Conservation (phyloP, 108 stramenopile species). For the Pseudonitzschia multistriata region DNA sequence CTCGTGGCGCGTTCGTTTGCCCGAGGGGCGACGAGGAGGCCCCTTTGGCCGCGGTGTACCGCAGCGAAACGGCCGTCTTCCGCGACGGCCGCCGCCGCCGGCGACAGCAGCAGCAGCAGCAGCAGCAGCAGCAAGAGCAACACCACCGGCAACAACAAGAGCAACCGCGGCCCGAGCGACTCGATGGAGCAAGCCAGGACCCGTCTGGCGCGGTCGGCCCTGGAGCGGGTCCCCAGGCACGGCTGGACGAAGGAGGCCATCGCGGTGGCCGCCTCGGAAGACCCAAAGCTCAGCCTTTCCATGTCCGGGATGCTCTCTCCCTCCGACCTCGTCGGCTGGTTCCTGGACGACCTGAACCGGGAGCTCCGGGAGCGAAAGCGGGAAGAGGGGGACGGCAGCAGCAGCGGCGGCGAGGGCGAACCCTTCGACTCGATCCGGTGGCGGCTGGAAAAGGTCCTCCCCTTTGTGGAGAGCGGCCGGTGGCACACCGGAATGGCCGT, state of each 20-base stretch:
- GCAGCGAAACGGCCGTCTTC: neutral
- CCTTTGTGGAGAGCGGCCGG: constrained; percentile 34
- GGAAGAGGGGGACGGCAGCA: constrained; percentile 3
- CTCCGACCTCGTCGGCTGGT: constrained; percentile 66
- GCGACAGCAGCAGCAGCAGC: neutral
- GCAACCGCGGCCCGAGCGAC: too few species aligned
- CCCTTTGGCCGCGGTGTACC: neutral
- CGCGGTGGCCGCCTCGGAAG: constrained; percentile 51
- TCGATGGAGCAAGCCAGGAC: constrained; percentile 20
- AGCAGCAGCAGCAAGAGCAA: neutral
- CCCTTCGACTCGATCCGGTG: constrained; percentile 25
- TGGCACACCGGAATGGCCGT: constrained; percentile 89
- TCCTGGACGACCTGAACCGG: constrained; percentile 79
- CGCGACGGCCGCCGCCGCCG: neutral
- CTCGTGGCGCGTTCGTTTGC: neutral
- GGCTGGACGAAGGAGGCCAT: constrained; percentile 88
- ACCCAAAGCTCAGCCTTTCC: constrained; percentile 48
- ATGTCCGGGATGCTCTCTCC: constrained; percentile 70
- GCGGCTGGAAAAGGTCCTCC: constrained; percentile 39
- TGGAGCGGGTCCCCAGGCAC: constrained; percentile 57
- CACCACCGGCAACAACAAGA: neutral
- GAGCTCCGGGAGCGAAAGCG: constrained; percentile 29
- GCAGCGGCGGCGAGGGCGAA: neutral
- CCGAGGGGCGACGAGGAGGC: neutral
- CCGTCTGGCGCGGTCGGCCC: constrained; percentile 34